These are phyloP conservation scores for Corylus americana DNA, from an alignment of 306 rosid species.

Conservation along the genomic window DNA sequence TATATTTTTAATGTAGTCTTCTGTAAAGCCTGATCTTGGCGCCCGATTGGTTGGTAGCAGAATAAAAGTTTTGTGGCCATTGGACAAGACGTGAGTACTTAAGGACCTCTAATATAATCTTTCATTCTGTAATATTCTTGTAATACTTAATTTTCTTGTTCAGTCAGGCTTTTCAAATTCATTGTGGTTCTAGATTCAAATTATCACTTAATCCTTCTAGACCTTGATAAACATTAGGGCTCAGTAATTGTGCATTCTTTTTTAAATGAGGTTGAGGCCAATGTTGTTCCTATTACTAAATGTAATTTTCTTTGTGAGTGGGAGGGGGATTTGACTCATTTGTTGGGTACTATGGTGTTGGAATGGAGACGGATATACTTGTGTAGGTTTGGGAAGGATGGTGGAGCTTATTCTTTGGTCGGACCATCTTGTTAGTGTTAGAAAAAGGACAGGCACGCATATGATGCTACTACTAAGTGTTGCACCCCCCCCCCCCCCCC, in stretches of 20 bases:
- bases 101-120: conserved; percentile 19
- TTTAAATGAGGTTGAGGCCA: no score
- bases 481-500: no score
- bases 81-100: conserved; percentile 62
- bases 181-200: neutral
- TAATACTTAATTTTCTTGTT: neutral
- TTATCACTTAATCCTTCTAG: neutral
- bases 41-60: conserved; percentile 53
- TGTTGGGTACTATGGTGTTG: no score
- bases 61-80: conserved; percentile 88
- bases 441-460: no score
- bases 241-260: neutral
- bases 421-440: no score
- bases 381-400: no score
- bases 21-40: conserved; percentile 27
- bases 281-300: no score
- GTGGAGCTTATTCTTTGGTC: no score
- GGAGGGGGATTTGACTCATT: no score
- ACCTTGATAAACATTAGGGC: conserved; percentile 7
- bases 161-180: neutral
- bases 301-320: no score
- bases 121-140: conserved; percentile 11
- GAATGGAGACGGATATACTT: no score
- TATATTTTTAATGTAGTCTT: conserved; percentile 35
- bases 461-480: no score